Percentiles rank a stretch among this genome's conserved stretches.
These are phyloP conservation scores for Coleophoma eucalyptorum DNA, from an alignment of 2,329 filamentous ascomycete species.

Conservation along the genomic window DNA sequence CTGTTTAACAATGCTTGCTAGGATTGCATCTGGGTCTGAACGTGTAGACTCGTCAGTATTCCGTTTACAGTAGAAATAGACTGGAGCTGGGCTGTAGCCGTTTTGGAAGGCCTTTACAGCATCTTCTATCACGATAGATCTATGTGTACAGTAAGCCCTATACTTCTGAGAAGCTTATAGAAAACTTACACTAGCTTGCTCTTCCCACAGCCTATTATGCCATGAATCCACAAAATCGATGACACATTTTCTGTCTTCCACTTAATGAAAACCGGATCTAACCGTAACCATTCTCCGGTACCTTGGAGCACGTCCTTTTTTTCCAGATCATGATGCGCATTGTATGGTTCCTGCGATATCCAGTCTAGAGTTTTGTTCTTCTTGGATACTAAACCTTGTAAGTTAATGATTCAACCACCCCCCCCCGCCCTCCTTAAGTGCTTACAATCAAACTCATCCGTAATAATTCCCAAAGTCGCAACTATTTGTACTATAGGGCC, in stretches of 20 bases:
- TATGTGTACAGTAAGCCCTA: background rate
- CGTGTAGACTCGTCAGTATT: slow-evolving; percentile 6
- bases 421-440: background rate
- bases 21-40: slow-evolving; percentile 4
- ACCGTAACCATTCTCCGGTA: slow-evolving; percentile 19
- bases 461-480: background rate
- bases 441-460: background rate
- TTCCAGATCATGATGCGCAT: slow-evolving; percentile 2
- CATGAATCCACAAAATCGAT: slow-evolving; percentile 30
- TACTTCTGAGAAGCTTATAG: background rate
- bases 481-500: background rate
- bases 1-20: slow-evolving; percentile 5
- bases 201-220: slow-evolving; percentile 29
- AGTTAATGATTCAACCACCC: too few species aligned
- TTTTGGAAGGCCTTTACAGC: background rate
- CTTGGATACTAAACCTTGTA: background rate
- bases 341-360: slow-evolving; percentile 3
- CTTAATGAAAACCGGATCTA: slow-evolving; percentile 17
- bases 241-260: slow-evolving; percentile 26
- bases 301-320: slow-evolving; percentile 10
- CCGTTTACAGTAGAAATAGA: slow-evolving; percentile 10
- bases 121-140: slow-evolving; percentile 7
- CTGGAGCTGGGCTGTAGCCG: slow-evolving; percentile 1
- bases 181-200: slow-evolving; percentile 22
- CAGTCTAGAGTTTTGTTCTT: background rate